Conservation (phyloP, 2,329 filamentous ascomycete genomes). For the Karstenula rhodostoma region DNA sequence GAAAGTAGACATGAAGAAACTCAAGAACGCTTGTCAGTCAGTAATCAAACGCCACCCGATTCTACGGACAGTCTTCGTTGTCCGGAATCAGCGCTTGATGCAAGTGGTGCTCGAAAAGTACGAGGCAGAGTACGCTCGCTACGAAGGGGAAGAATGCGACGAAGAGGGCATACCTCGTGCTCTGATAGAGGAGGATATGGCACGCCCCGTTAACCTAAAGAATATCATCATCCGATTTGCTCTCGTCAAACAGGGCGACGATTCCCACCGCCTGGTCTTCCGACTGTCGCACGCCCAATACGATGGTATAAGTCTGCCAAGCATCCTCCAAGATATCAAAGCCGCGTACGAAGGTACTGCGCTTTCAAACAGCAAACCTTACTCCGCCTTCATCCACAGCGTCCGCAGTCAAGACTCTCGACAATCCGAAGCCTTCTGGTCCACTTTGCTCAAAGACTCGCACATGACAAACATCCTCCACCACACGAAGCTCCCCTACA, state of each 20-base stretch:
- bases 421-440: neutral
- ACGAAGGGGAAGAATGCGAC: neutral
- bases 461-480: constrained; percentile 15
- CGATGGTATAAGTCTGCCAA: constrained; percentile 20
- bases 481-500: neutral
- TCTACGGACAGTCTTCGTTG: constrained; percentile 17
- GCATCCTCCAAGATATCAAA: constrained; percentile 14
- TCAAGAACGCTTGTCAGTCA: neutral
- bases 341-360: constrained; percentile 5
- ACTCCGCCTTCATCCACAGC: neutral
- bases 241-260: constrained; percentile 4
- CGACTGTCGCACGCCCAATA: constrained; percentile 29
- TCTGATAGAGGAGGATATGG: neutral
- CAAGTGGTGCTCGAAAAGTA: constrained; percentile 5
- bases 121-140: neutral
- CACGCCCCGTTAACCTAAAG: neutral
- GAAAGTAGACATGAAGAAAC: neutral
- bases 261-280: constrained; percentile 12
- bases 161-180: neutral
- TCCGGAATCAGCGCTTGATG: constrained; percentile 5
- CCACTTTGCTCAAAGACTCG: constrained; percentile 16
- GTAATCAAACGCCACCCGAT: constrained; percentile 16
- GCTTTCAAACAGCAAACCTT: constrained; percentile 1
- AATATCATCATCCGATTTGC: constrained; percentile 11
- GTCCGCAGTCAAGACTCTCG: neutral